Percentiles rank a stretch among this genome's conserved stretches.
phyloP scores from a whole-genome alignment of 225 moss, liverwort and hornwort genomes.

The Takakia lepidozioides region DNA sequence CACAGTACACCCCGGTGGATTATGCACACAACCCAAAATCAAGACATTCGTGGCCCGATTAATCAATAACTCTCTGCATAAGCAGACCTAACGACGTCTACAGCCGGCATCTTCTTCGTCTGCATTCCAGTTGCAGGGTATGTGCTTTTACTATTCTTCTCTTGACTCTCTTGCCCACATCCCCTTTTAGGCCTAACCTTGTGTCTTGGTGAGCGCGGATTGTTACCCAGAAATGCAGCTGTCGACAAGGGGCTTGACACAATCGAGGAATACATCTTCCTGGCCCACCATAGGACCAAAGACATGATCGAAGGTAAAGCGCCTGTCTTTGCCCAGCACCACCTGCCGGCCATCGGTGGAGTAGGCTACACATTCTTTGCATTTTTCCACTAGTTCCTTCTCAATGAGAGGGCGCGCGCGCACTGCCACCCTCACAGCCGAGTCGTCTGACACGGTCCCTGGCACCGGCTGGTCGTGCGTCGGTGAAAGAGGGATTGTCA shows the following conservation, averaged over 20 bases:
- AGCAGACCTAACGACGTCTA: too few relatives aligned
- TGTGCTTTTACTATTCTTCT: too few relatives aligned
- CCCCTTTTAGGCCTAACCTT: background rate
- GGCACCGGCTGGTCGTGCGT: conserved; percentile 4
- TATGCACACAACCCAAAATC: too few relatives aligned
- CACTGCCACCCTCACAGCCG: conserved; percentile 63
- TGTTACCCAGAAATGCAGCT: conserved; percentile 77
- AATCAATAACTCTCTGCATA: too few relatives aligned
- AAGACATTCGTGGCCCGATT: too few relatives aligned
- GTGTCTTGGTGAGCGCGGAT: too few relatives aligned
- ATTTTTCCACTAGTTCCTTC: conserved; percentile 81
- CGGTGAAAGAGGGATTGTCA: conserved; percentile 34
- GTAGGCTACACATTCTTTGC: conserved; percentile 74
- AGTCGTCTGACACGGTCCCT: conserved; percentile 31
- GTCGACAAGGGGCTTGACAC: conserved; percentile 80
- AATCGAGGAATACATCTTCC: conserved; percentile 68
- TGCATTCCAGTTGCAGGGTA: too few relatives aligned
- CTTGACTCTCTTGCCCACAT: too few relatives aligned
- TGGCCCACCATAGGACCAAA: conserved; percentile 56
- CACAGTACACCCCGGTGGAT: too few relatives aligned
- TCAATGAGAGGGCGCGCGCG: conserved; percentile 71
- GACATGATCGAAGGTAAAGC: conserved; percentile 80
- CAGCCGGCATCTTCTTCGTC: too few relatives aligned
- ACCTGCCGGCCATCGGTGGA: conserved; percentile 68
- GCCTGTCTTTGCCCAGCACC: conserved; percentile 63